Evolutionary conservation across 129 eudicot species (phyloP).

Genomic region (Logfia minima): DNA sequence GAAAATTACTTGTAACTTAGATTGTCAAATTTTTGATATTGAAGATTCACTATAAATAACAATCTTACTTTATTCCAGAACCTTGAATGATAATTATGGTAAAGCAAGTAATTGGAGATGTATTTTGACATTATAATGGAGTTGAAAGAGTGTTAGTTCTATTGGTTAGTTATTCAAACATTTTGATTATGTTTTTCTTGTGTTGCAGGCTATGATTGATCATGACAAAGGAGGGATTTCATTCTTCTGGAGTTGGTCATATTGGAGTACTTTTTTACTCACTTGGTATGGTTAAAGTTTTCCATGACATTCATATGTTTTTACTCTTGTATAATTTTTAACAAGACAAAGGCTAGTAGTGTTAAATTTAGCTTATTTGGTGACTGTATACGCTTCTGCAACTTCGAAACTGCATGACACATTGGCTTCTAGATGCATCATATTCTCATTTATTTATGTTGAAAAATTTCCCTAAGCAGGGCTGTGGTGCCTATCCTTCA

Average conservation of each 20-base stretch:
- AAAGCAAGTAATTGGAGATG: background rate
- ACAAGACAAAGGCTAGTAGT: background rate
- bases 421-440: slow-evolving; percentile 9
- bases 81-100: background rate
- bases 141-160: slow-evolving; percentile 6
- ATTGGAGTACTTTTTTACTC: slow-evolving; percentile 92
- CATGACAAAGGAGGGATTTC: slow-evolving; percentile 58
- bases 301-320: background rate
- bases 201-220: slow-evolving; percentile 56
- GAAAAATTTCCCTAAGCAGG: slow-evolving; percentile 68
- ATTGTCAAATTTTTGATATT: background rate
- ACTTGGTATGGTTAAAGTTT: slow-evolving; percentile 59
- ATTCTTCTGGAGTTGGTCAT: slow-evolving; percentile 88
- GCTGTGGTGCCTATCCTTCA: slow-evolving; percentile 95
- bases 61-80: background rate
- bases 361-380: background rate
- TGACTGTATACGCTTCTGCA: background rate
- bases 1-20: background rate
- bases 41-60: background rate
- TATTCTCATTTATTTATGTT: slow-evolving; percentile 21
- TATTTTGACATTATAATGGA: background rate
- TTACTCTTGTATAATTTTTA: background rate
- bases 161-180: slow-evolving; percentile 7
- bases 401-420: slow-evolving; percentile 11
- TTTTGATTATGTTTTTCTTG: slow-evolving; percentile 3